phyloP scores from a whole-genome alignment of 2,329 filamentous ascomycete species.

The Fusarium setosum region DNA sequence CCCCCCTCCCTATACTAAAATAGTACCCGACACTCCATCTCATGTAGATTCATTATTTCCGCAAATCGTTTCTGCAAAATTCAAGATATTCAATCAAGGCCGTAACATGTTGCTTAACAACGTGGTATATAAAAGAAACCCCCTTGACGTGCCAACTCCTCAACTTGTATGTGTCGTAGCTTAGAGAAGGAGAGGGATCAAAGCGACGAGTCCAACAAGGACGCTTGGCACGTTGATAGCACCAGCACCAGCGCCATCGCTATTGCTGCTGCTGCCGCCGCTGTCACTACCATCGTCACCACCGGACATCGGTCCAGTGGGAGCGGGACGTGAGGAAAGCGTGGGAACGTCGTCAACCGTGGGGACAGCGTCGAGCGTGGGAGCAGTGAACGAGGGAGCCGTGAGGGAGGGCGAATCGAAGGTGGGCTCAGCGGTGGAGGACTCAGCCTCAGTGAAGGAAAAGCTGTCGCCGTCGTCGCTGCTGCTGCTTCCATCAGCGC shows the following conservation, averaged over 20 bases:
- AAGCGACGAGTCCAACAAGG: conserved; percentile 37
- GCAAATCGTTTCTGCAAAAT: not conserved
- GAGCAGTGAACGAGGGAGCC: conserved; percentile 17
- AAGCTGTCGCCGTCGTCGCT: conserved; percentile 13
- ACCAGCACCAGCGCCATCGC: conserved; percentile 21
- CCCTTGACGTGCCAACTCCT: not conserved
- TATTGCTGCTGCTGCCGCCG: conserved; percentile 6
- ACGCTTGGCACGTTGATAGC: conserved; percentile 29
- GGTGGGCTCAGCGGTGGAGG: conserved; percentile 17
- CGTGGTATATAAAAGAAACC: not conserved
- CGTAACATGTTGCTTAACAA: not conserved
- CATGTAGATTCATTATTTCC: conserved; percentile 20
- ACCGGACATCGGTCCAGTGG: conserved; percentile 30
- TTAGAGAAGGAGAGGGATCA: conserved; percentile 43
- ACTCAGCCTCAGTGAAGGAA: not conserved
- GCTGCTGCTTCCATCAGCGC: conserved; percentile 14
- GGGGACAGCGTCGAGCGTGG: conserved; percentile 27
- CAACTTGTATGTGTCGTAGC: not conserved
- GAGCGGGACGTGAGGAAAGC: conserved; percentile 1
- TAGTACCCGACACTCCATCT: too few relatives aligned
- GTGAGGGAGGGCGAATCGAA: conserved; percentile 7
- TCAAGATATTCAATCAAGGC: not conserved
- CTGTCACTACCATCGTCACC: conserved; percentile 10
- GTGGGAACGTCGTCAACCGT: conserved; percentile 16
- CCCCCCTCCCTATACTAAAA: too few relatives aligned